These are phyloP conservation scores for Aspergillus baeticus DNA, from an alignment of 495 filamentous ascomycete species.

Conservation along the genomic window DNA sequence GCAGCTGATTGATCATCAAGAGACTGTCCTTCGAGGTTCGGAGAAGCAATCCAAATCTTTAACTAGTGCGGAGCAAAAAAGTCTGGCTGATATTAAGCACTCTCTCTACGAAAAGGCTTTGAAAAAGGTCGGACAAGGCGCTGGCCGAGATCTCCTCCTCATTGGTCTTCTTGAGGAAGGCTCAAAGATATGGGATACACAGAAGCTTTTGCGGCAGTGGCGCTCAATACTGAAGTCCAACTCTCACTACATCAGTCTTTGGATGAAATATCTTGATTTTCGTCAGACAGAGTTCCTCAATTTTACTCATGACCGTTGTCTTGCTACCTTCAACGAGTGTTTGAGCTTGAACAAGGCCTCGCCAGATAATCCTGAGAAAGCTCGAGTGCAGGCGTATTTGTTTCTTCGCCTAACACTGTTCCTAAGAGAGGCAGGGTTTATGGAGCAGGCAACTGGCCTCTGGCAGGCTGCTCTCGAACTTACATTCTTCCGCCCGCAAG, in stretches of 20 bases:
- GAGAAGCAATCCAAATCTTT: conserved; percentile 38
- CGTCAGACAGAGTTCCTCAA: conserved; percentile 64
- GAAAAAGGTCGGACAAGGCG: conserved; percentile 44
- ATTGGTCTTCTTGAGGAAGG: conserved; percentile 72
- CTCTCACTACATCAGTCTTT: conserved; percentile 59
- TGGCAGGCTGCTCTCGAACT: conserved; percentile 87
- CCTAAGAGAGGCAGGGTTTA: conserved; percentile 74
- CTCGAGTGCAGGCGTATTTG: conserved; percentile 63
- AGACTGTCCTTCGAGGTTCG: conserved; percentile 51
- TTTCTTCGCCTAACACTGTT: conserved; percentile 72
- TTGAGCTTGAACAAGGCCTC: conserved; percentile 47
- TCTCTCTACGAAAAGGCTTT: conserved; percentile 82
- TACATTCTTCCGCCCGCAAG: conserved; percentile 55
- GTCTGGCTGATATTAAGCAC: conserved; percentile 73
- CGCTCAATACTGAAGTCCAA: conserved; percentile 56
- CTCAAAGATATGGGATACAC: conserved; percentile 65
- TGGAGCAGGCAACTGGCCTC: conserved; percentile 71
- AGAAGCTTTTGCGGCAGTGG: conserved; percentile 64
- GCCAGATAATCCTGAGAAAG: conserved; percentile 22
- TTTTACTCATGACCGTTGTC: conserved; percentile 69
- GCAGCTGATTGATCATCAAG: conserved; percentile 72
- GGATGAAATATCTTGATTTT: conserved; percentile 74
- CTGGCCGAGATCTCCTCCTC: conserved; percentile 54
- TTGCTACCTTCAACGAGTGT: conserved; percentile 54
- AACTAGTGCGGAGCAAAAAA: conserved; percentile 60